Base-by-base conservation (phyloP, 345 rosid genomes). In the Erodium maritimum region DNA sequence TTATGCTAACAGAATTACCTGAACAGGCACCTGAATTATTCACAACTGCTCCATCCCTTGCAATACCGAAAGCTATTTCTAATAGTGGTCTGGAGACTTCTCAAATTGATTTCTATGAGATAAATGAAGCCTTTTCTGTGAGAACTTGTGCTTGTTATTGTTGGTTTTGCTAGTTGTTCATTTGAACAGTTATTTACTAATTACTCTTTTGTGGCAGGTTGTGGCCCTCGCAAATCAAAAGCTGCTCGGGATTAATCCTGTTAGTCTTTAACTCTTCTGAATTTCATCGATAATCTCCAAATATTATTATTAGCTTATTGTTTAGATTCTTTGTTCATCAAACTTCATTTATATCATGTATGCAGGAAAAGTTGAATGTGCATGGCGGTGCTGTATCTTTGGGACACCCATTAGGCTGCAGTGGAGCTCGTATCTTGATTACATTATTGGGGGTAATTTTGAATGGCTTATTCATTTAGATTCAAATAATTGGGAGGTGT, bases 371-470 rank as follows among this genome's bases (percentile, higher is more conserved):
- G 48, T 65, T 91, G 54, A 91, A 91, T 60, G 84, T 52, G 54
- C 88, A 86, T 59, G 97, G 98, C 63, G 98, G 98, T 57, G 95
- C 95, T 24, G 96, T 93, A 62, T 80, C 96, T 21, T 68, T 93
- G 65, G 99, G 99, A 23, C 99, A 93, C 65, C 99, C 96, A 21
- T n/a, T 93, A 50, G 99, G 99, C 59, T 87, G 99, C 77, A 93
- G 95, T 23, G 96, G 99, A 65, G 95, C 99, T 75, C 95, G 99
- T 33, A 84, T 93, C 23, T 69, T 93, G 77, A 82, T 83, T 59
- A 80, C 96, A 18, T 84, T 93, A 55, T 75, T 93, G 58, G 99
- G 99, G 89, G 99, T 93, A 84, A 63, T 56, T 53, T 62, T 5
- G 21, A 17, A 57, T 59, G 52, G 52, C 52, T 13, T 20, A 23